Evolutionary conservation across 2,329 filamentous ascomycete genomes (phyloP).

Genomic region (Parasarocladium wereldwijsianum): DNA sequence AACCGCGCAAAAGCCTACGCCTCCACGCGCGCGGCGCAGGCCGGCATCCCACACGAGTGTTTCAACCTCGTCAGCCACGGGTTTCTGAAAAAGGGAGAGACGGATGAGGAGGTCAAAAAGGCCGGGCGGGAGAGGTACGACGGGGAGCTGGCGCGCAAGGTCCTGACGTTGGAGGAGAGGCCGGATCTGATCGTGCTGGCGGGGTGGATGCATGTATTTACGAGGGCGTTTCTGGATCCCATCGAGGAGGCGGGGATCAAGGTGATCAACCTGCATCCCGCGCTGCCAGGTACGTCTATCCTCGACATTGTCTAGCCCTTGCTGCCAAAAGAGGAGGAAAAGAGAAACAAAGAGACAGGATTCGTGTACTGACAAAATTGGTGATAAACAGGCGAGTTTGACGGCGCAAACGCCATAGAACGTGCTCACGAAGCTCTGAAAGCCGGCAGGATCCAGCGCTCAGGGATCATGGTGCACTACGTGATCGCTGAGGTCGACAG

Average conservation of each 20-base stretch:
- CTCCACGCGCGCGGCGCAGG: slow-evolving; percentile 28
- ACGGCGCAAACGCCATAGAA: slow-evolving; percentile 65
- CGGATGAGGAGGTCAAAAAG: slow-evolving; percentile 35
- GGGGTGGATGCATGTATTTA: slow-evolving; percentile 80
- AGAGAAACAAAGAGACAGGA: not conserved
- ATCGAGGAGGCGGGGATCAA: slow-evolving; percentile 45
- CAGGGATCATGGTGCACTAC: slow-evolving; percentile 83
- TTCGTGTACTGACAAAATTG: slow-evolving; percentile 5
- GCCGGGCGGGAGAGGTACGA: slow-evolving; percentile 58
- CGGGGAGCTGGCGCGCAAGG: slow-evolving; percentile 52
- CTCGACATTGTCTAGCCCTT: no score
- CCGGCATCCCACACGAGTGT: slow-evolving; percentile 56
- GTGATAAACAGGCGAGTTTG: slow-evolving; percentile 47
- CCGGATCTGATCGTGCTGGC: slow-evolving; percentile 70
- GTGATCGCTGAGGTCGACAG: slow-evolving; percentile 70
- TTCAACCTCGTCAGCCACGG: slow-evolving; percentile 72
- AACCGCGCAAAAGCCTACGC: slow-evolving; percentile 34
- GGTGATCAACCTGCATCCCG: slow-evolving; percentile 72
- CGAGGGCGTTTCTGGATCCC: slow-evolving; percentile 52
- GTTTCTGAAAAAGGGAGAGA: slow-evolving; percentile 40
- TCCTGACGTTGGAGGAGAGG: slow-evolving; percentile 41
- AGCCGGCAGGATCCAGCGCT: slow-evolving; percentile 47
- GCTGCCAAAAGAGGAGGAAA: slow-evolving; percentile 1
- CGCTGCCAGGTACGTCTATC: slow-evolving; percentile 13
- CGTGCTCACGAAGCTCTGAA: slow-evolving; percentile 62